These are phyloP conservation scores for Ophiocordyceps australis DNA, from an alignment of 2,329 filamentous ascomycete species.

Conservation along the genomic window DNA sequence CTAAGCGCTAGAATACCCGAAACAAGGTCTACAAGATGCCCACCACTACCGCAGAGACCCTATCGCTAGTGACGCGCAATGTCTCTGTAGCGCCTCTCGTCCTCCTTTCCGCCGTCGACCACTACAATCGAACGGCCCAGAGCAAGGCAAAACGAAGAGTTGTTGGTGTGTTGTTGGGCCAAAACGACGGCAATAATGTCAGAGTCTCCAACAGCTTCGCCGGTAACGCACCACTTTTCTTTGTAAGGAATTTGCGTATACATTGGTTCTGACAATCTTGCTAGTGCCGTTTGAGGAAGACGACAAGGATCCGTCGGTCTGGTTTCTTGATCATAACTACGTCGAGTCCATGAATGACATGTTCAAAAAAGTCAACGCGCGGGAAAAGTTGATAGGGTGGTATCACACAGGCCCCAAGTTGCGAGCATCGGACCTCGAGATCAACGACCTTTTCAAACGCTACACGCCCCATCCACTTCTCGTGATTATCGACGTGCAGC, in stretches of 20 bases:
- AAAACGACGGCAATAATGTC: slow-evolving; percentile 92
- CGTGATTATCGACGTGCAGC: slow-evolving; percentile 96
- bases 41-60: slow-evolving; percentile 88
- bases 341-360: slow-evolving; percentile 99
- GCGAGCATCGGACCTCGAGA: slow-evolving; percentile 88
- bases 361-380: slow-evolving; percentile 99
- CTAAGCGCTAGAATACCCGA: not conserved
- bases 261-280: too few species aligned
- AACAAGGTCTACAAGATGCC: slow-evolving; percentile 46
- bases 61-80: slow-evolving; percentile 83
- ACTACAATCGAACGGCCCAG: slow-evolving; percentile 83
- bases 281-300: slow-evolving; percentile 96
- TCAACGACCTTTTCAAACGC: slow-evolving; percentile 99
- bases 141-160: slow-evolving; percentile 78
- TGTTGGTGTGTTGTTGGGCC: slow-evolving; percentile 83
- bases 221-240: too few species aligned
- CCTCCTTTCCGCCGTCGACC: slow-evolving; percentile 92
- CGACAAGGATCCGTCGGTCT: slow-evolving; percentile 94
- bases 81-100: slow-evolving; percentile 96
- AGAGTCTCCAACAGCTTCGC: slow-evolving; percentile 98
- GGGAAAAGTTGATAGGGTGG: slow-evolving; percentile 98
- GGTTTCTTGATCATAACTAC: slow-evolving; percentile 99
- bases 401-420: slow-evolving; percentile 97
- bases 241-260: too few species aligned
- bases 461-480: slow-evolving; percentile 93